Conservation (phyloP, 1,284 basidiomycete species). For the Rugiboletus extremiorientalis region DNA sequence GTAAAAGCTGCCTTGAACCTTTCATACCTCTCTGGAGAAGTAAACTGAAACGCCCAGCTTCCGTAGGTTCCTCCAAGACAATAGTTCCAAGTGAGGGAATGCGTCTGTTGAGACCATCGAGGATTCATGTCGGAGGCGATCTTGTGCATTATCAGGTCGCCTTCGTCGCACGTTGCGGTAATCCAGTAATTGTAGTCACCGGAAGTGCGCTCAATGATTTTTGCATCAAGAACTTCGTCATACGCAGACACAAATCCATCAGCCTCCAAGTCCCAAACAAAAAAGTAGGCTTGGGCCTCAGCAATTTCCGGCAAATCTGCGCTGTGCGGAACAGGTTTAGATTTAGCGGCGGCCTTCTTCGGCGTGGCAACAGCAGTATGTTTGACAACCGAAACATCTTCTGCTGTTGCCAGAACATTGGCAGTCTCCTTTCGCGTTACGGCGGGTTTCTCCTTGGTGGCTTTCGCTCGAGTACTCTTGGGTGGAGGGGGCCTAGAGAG, state of each 20-base stretch:
- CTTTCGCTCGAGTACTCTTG: conserved; percentile 28
- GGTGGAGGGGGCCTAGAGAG: conserved; percentile 38
- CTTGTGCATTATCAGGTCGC: conserved; percentile 57
- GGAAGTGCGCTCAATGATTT: conserved; percentile 57
- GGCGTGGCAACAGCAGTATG: conserved; percentile 12
- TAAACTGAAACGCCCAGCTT: conserved; percentile 87
- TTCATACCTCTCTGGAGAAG: conserved; percentile 55
- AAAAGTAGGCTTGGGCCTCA: conserved; percentile 54
- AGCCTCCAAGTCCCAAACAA: conserved; percentile 71
- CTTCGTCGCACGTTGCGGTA: conserved; percentile 51
- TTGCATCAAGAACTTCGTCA: conserved; percentile 73
- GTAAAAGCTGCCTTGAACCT: conserved; percentile 71
- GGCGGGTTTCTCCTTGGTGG: conserved; percentile 18
- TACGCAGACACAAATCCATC: conserved; percentile 62
- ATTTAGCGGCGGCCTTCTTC: conserved; percentile 14
- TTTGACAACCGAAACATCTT: conserved; percentile 4
- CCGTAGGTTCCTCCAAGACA: conserved; percentile 60
- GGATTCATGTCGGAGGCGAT: conserved; percentile 77
- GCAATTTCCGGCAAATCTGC: conserved; percentile 37
- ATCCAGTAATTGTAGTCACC: conserved; percentile 64
- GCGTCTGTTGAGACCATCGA: conserved; percentile 58
- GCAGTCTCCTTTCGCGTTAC: conserved; percentile 19
- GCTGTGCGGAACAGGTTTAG: conserved; percentile 10
- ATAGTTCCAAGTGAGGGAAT: conserved; percentile 86
- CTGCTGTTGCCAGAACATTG: not conserved